Evolutionary conservation across 208 protist species (phyloP).

Genomic region (Acanthamoeba healyi): DNA sequence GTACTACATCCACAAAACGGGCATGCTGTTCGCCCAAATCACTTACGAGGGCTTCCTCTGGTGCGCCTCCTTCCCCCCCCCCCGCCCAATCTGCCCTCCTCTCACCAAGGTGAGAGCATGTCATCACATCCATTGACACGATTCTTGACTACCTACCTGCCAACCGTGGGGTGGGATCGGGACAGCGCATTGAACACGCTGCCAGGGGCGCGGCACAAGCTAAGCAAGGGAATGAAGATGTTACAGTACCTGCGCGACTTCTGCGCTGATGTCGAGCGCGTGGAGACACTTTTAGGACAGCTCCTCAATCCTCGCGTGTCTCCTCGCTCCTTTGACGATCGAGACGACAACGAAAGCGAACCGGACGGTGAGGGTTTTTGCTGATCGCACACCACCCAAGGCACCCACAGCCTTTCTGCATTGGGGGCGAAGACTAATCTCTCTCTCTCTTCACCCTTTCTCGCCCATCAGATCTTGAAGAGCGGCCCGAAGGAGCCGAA

Average conservation of each 20-base stretch:
- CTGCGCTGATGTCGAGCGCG: conserved; percentile 11
- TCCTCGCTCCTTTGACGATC: not conserved
- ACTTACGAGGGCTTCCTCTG: conserved; percentile 81
- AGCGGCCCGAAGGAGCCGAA: too few species aligned
- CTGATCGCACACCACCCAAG: too few species aligned
- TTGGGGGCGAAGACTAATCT: too few species aligned
- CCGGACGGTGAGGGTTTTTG: not conserved
- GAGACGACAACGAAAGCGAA: not conserved
- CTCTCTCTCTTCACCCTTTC: too few species aligned
- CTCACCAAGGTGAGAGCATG: not conserved
- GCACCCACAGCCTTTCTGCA: too few species aligned
- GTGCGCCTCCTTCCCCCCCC: not conserved
- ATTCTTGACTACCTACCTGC: too few species aligned
- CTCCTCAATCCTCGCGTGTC: conserved; percentile 47
- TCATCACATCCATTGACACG: too few species aligned
- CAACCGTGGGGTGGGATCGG: not conserved
- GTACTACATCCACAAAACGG: conserved; percentile 81
- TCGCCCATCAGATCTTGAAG: too few species aligned
- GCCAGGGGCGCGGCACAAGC: conserved; percentile 35
- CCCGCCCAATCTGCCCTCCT: not conserved
- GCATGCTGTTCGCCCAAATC: conserved; percentile 78
- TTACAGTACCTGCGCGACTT: conserved; percentile 63
- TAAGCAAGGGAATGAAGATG: conserved; percentile 60
- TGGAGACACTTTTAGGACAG: conserved; percentile 29
- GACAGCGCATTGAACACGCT: conserved; percentile 47